Evolutionary conservation across 768 basidiomycete species (phyloP), one percentile per base, ranked within the genome.

Genomic region (Naganishia friedmannii): DNA sequence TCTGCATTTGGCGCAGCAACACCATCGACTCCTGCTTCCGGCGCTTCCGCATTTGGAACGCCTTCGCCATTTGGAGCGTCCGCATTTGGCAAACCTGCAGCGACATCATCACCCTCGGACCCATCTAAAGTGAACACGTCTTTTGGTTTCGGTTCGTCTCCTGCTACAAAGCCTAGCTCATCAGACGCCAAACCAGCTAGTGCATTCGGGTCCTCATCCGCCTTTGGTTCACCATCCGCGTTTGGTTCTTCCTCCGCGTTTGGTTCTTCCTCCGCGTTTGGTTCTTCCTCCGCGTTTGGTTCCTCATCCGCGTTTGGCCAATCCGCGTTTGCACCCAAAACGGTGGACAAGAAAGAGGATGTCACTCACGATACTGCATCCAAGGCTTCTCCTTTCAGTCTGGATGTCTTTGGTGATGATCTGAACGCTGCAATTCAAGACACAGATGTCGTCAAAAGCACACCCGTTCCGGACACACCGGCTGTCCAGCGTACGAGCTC

Each of bases 11-110:
- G 67, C 4, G 45, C 73, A 7, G 26, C 48, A 29, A 34, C 71
- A 7, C 48, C 53, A 32, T 58, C 53, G 17, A 57, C 32, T 13
- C 42, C 72, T 48, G 34, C 80, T 37, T 79, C 80, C 60, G 76
- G 79, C 23, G 23, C 57, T 34, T 74, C 82, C 46, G 75, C 76
- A 28, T 71, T 81, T 56, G 84, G 75, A 19, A 37, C 75, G 32
- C 39, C 80, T 19, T 67, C 73, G 17, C 67, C 74, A 12, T 74
- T 74, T 32, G 73, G 73, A 3, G n/a, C 46, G 12, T 54, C 60
- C 39, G 58, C 60, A 56, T 51, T 70, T 58, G 53, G 54, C 70
- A 57, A 53, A 67, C 17, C 67, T 15, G 66, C 73, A 4, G 55
- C 54, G 7, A 66, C 65, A 10, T 2, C 67, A 21, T 54, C 75